A percentile compares a stretch with the other conserved stretches of the same genome.
These are phyloP conservation scores for Neoboletus brunneissimus DNA, from an alignment of 768 basidiomycete species.

Conservation along the genomic window DNA sequence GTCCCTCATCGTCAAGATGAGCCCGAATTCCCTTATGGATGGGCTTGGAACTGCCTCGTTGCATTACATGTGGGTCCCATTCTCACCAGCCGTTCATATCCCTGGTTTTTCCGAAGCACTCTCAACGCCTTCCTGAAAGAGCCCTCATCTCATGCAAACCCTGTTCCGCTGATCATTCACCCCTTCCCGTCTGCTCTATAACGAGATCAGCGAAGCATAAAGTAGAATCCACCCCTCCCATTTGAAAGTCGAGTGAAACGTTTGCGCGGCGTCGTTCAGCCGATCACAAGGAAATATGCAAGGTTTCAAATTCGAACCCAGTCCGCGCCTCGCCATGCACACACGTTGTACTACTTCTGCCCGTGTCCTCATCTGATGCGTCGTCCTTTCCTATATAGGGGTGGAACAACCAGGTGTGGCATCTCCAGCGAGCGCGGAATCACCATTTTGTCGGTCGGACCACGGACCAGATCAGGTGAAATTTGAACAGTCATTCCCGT, in stretches of 20 bases:
- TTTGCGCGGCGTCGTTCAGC: background rate
- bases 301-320: conserved; percentile 1
- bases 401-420: background rate
- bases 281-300: background rate
- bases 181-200: conserved; percentile 1
- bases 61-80: conserved; percentile 1
- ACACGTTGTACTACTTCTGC: background rate
- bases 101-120: background rate
- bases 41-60: conserved; percentile 16
- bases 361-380: background rate
- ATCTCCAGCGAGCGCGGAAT: background rate
- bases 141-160: background rate
- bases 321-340: background rate
- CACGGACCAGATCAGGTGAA: conserved; percentile 4
- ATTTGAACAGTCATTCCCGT: background rate
- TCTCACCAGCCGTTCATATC: background rate
- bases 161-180: conserved; percentile 12
- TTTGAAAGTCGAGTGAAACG: conserved; percentile 10
- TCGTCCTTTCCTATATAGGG: background rate
- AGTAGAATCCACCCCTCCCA: background rate
- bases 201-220: conserved; percentile 7
- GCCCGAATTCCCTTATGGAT: background rate
- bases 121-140: background rate
- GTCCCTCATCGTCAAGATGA: conserved; percentile 2
- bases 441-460: background rate